Evolutionary conservation across 208 protist genomes (phyloP), one percentile per base, ranked within the genome.

Genomic region (Trypanosoma grayi): DNA sequence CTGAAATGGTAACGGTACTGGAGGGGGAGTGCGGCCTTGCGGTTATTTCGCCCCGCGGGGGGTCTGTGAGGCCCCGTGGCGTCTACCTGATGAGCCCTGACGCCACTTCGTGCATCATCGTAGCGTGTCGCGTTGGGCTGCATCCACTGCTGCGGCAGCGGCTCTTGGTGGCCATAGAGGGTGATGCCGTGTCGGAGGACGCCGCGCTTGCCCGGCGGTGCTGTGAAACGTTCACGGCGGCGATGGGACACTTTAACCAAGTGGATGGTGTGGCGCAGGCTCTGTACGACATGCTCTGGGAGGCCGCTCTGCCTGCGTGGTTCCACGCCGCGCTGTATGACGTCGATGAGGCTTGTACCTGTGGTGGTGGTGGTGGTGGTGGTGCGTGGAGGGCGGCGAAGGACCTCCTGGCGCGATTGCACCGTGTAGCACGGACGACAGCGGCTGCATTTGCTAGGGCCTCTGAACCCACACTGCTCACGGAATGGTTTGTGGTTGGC

Each of bases 401-500:
- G 28, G 27, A 39, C 22, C 41, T 46, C 30, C 43, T 62, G 27
- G 11, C 13, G 34, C 27, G 33, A 39, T 51, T 40, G 13, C 30
- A 24, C 37, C 56, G 27, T 34, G 45, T 54, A 27, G 33, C 30
- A 13, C 13, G 27, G 14, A 57, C 46, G 2, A 31, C 22, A 39
- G 25, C 39, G 14, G 40, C n/a, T 37, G 20, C 13, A 44, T 4
- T 28, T 27, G 11, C 14, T 61, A 27, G 31, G 54, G 2, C 48
- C 30, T 13, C 11, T 59, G 14, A 24, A 5, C 40, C 52, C 2
- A 20, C 77, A n/a, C 34, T 89, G 22, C 55, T 76, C 9, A 76
- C 81, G 18, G 82, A 89, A 34, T 89, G 82, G 82, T 89, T 83
- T 57, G 54, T 89, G 41, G 70, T 89, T 8, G 81, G 81, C 2